Evolutionary conservation across 2,329 filamentous ascomycete genomes (phyloP).

Genomic region (Pseudogymnoascus sp.): DNA sequence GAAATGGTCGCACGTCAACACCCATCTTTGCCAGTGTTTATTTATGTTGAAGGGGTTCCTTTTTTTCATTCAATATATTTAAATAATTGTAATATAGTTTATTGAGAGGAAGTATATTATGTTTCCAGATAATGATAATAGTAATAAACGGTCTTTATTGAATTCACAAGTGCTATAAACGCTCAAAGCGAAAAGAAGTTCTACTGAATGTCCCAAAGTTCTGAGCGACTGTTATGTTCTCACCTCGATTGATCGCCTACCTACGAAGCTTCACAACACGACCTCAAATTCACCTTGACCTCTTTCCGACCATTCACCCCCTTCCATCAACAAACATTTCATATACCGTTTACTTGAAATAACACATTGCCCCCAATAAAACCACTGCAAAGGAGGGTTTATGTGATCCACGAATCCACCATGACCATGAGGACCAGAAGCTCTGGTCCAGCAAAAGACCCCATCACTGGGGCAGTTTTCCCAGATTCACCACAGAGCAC

Average conservation of each 20-base stretch:
- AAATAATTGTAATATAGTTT: background rate
- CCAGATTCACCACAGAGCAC: background rate
- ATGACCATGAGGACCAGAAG: background rate
- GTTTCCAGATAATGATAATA: background rate
- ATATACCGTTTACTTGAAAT: background rate
- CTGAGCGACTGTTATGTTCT: background rate
- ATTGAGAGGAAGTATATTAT: background rate
- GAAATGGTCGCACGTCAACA: background rate
- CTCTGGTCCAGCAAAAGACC: slow-evolving; percentile 5
- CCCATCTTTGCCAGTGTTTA: background rate
- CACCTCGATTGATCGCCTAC: background rate
- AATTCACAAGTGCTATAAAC: background rate
- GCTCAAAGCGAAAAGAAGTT: background rate
- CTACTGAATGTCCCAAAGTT: background rate
- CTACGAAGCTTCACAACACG: background rate
- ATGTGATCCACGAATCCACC: background rate
- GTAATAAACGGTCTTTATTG: background rate
- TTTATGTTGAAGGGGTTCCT: background rate
- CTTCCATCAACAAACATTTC: background rate
- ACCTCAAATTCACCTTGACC: background rate
- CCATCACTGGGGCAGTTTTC: background rate
- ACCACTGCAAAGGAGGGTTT: background rate
- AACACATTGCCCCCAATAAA: background rate
- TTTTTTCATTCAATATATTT: background rate
- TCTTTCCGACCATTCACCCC: background rate